Evolutionary conservation across 2,329 filamentous ascomycete species (phyloP), one percentile per base, ranked within the genome.

Genomic region (Neoscytalidium dimidiatum): DNA sequence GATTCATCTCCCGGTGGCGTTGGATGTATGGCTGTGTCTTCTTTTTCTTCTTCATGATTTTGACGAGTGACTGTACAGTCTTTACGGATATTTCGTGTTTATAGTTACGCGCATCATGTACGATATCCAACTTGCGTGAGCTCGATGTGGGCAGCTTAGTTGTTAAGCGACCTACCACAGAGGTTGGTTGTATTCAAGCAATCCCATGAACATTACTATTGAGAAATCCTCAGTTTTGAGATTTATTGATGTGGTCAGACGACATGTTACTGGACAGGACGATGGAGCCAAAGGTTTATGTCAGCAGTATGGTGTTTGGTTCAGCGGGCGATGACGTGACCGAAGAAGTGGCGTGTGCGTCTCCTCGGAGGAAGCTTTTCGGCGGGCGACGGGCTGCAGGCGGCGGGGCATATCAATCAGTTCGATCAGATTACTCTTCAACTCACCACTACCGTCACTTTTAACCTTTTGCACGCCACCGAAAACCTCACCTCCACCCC

Each of bases 371-470:
- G 38, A 41, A 60, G 56, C 56, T 60, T 60, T 60, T 60, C 41
- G 56, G 56, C 26, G 33, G 35, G 29, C 29, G 52, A 21, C 43
- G 21, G 43, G n/a, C n/a, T n/a, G n/a, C n/a, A n/a, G 33, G 19
- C 19, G 56, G 56, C 56, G 56, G 56, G 56, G 56, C 56, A 46
- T 60, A 46, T 46, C 41, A 46, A 60, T 60, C 56, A 60, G 35
- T 46, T 60, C 26, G 41, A 60, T 60, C 56, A 46, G 56, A 60
- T 60, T 60, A 60, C 41, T 60, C 28, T 11, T 23, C 43, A n/a
- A n/a, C n/a, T n/a, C n/a, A 23, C 56, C 41, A 46, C 56, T 23
- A 43, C 38, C 38, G 13, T 60, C 56, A 60, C 38, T 46, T 60
- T 60, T 46, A 60, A 11, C 28, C 17, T 60, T 31, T 46, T 44